Conservation (phyloP, 2,329 filamentous ascomycete genomes). For the Chaetomiaceae sp. region DNA sequence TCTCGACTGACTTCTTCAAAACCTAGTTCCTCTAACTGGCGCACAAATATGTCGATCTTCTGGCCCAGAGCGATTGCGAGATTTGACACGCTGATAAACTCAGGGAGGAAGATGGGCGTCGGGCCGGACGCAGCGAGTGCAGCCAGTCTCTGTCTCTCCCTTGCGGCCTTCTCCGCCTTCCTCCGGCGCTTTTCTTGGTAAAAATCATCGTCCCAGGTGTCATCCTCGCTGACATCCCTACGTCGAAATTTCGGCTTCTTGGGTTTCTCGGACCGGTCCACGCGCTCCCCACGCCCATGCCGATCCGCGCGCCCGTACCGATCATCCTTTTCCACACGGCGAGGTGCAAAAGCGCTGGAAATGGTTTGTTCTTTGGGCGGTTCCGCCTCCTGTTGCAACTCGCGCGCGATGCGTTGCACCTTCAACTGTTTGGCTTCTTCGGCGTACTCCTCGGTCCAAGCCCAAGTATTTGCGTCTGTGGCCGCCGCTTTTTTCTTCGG, state of each 20-base stretch:
- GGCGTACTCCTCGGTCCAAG: constrained; percentile 17
- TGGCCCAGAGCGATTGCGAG: constrained; percentile 72
- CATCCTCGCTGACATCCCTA: constrained; percentile 32
- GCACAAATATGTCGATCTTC: constrained; percentile 64
- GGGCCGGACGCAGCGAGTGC: constrained; percentile 39
- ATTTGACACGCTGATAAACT: constrained; percentile 86
- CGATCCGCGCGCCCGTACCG: neutral
- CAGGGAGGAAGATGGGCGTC: constrained; percentile 69
- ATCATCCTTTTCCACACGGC: neutral
- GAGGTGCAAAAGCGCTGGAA: neutral
- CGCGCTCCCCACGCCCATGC: neutral
- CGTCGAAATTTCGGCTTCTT: constrained; percentile 15
- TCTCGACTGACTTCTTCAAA: constrained; percentile 81
- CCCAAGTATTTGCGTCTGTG: constrained; percentile 11
- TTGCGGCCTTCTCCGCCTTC: constrained; percentile 41
- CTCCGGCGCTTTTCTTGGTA: constrained; percentile 37
- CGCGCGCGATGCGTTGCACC: neutral
- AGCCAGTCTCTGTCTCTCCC: constrained; percentile 34
- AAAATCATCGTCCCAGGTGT: constrained; percentile 40
- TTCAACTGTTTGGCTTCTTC: neutral
- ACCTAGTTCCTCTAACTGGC: constrained; percentile 75
- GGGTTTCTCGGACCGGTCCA: constrained; percentile 7
- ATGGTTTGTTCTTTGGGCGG: neutral
- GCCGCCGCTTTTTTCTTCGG: neutral
- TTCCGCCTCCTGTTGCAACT: neutral